Conservation (phyloP, 305 asterid genomes). For the Fraxinus velutina region DNA sequence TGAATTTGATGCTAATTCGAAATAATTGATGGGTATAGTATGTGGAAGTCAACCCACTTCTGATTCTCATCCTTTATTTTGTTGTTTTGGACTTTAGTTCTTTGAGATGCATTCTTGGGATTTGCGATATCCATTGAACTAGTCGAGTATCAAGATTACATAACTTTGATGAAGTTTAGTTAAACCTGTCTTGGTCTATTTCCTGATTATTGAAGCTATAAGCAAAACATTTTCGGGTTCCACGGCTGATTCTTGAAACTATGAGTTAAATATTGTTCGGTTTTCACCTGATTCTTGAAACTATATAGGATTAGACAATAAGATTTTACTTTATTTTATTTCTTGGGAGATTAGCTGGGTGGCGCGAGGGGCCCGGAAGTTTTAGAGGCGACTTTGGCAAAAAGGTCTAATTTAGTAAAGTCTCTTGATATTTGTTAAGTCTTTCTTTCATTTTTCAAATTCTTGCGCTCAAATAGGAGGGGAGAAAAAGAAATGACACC, state of each 20-base stretch:
- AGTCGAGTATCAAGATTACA: neutral
- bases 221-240: neutral
- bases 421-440: neutral
- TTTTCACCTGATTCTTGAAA: neutral
- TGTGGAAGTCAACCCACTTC: neutral
- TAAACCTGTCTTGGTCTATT: neutral
- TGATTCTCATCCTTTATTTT: neutral
- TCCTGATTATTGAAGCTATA: neutral
- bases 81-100: neutral
- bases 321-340: neutral
- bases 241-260: neutral
- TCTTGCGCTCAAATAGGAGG: constrained; percentile 38
- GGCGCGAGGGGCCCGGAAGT: neutral
- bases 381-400: neutral
- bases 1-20: neutral
- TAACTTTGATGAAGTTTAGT: neutral
- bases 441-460: constrained; percentile 5
- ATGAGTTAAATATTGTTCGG: neutral
- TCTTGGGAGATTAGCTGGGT: neutral
- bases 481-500: constrained; percentile 39
- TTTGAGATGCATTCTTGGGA: neutral
- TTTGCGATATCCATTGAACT: neutral
- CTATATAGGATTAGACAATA: neutral
- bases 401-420: neutral
- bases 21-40: neutral